phyloP scores from a whole-genome alignment of 768 basidiomycete species.

The Mrakia blollopis region DNA sequence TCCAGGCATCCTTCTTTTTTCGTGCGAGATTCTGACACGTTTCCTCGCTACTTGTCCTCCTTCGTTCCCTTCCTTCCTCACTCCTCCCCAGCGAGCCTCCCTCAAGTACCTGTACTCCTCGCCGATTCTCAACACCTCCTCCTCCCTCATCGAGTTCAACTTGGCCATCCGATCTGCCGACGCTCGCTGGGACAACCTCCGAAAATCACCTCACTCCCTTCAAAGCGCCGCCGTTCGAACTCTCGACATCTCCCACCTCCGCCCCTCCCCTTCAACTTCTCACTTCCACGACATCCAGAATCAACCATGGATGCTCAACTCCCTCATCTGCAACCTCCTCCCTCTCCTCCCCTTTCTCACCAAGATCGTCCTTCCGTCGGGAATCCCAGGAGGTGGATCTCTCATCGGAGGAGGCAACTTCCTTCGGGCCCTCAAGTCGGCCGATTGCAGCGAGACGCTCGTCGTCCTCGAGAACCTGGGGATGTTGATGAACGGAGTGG shows the following conservation, averaged over 20 bases:
- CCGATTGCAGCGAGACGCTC: slow-evolving; percentile 18
- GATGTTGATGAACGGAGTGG: slow-evolving; percentile 21
- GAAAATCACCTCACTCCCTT: slow-evolving; percentile 16
- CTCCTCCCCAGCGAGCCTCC: slow-evolving; percentile 11
- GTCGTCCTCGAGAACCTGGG: slow-evolving; percentile 18
- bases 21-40: not conserved
- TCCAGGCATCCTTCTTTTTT: not conserved
- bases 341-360: slow-evolving; percentile 40
- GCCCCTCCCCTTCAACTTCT: not conserved
- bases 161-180: slow-evolving; percentile 9
- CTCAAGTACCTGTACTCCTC: slow-evolving; percentile 17
- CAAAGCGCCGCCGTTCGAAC: slow-evolving; percentile 15
- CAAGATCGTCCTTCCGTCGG: slow-evolving; percentile 39
- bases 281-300: slow-evolving; percentile 6
- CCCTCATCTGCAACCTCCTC: slow-evolving; percentile 36
- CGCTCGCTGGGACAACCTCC: slow-evolving; percentile 23
- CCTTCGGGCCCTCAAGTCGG: slow-evolving; percentile 15
- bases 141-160: slow-evolving; percentile 6
- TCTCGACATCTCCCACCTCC: slow-evolving; percentile 28
- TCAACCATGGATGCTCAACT: slow-evolving; percentile 30
- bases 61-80: too few species aligned
- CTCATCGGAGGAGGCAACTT: slow-evolving; percentile 30
- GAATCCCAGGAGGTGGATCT: slow-evolving; percentile 19
- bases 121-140: slow-evolving; percentile 6
- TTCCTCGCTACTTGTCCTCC: too few species aligned